A percentile compares a stretch with the other conserved stretches of the same genome.
These are phyloP conservation scores for Curvularia sp. DNA, from an alignment of 2,329 filamentous ascomycete genomes.

Conservation along the genomic window DNA sequence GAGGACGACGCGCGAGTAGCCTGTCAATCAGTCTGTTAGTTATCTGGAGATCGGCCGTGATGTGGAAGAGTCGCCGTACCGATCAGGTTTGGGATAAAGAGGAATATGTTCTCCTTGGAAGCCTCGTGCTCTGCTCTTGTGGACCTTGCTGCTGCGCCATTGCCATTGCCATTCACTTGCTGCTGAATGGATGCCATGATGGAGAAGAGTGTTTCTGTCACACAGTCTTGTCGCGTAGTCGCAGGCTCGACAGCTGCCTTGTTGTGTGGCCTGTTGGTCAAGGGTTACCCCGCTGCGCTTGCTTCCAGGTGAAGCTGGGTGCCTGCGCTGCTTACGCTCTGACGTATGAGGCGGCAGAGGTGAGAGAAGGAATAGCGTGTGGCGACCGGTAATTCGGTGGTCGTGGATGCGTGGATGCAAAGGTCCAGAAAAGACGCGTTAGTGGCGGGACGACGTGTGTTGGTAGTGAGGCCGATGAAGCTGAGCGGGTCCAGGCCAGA, in stretches of 20 bases:
- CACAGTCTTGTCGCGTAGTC: neutral
- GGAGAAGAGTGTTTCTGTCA: slow-evolving; percentile 3
- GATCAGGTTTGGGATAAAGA: slow-evolving; percentile 61
- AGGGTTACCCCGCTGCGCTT: slow-evolving; percentile 20
- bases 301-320: slow-evolving; percentile 8
- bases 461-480: slow-evolving; percentile 9
- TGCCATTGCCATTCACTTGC: slow-evolving; percentile 42
- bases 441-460: neutral
- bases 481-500: slow-evolving; percentile 26
- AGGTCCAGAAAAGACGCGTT: slow-evolving; percentile 4
- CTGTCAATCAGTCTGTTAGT: slow-evolving; percentile 39
- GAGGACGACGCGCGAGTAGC: slow-evolving; percentile 60
- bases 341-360: slow-evolving; percentile 14
- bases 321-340: slow-evolving; percentile 12
- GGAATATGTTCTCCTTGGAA: slow-evolving; percentile 61
- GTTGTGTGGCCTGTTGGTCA: neutral
- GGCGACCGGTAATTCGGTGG: neutral
- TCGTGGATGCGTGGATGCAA: neutral
- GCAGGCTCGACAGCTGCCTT: slow-evolving; percentile 3
- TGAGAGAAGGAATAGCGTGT: slow-evolving; percentile 11
- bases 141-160: slow-evolving; percentile 38
- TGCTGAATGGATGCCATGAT: slow-evolving; percentile 40
- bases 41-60: slow-evolving; percentile 10
- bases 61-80: slow-evolving; percentile 44
- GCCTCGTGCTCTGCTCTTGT: slow-evolving; percentile 30